A percentile compares a stretch with the other conserved stretches of the same genome.
phyloP scores from a whole-genome alignment of 2,329 filamentous ascomycete genomes.

The Trichoderma lentiforme region DNA sequence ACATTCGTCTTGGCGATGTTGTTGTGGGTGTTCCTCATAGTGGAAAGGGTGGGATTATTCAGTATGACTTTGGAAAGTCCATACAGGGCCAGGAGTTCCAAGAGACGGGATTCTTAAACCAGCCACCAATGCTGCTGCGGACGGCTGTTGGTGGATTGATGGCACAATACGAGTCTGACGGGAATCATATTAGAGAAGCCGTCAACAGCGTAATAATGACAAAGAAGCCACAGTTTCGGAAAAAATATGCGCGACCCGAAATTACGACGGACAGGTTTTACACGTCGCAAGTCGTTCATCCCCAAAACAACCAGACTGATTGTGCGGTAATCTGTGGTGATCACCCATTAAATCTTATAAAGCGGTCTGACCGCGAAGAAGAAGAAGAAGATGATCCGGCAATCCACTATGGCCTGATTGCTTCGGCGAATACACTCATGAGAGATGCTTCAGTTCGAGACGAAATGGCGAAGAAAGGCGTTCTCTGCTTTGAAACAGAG shows the following conservation, averaged over 20 bases:
- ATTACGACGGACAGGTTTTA: rapidly evolving
- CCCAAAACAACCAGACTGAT: rapidly evolving
- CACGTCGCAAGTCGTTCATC: not conserved
- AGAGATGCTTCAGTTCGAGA: not conserved
- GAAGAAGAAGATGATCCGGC: rapidly evolving
- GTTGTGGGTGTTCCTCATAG: rapidly evolving
- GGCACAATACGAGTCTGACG: not conserved
- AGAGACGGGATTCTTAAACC: not conserved
- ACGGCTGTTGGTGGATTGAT: not conserved
- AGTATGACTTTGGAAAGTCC: not conserved
- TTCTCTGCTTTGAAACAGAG: not conserved
- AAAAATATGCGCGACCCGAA: rapidly evolving
- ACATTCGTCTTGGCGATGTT: not conserved
- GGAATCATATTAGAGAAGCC: rapidly evolving
- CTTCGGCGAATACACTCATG: not conserved
- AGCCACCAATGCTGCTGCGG: not conserved
- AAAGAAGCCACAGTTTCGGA: rapidly evolving
- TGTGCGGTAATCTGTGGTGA: not conserved
- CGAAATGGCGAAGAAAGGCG: not conserved
- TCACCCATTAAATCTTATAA: rapidly evolving
- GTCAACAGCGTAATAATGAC: rapidly evolving
- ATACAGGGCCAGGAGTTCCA: not conserved
- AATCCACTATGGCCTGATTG: not conserved
- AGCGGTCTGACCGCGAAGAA: not conserved
- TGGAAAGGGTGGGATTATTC: not conserved